Percentiles rank a stretch among this genome's conserved stretches.
phyloP scores from a whole-genome alignment of 495 filamentous ascomycete genomes.

The Aspergillus coremiiformis region DNA sequence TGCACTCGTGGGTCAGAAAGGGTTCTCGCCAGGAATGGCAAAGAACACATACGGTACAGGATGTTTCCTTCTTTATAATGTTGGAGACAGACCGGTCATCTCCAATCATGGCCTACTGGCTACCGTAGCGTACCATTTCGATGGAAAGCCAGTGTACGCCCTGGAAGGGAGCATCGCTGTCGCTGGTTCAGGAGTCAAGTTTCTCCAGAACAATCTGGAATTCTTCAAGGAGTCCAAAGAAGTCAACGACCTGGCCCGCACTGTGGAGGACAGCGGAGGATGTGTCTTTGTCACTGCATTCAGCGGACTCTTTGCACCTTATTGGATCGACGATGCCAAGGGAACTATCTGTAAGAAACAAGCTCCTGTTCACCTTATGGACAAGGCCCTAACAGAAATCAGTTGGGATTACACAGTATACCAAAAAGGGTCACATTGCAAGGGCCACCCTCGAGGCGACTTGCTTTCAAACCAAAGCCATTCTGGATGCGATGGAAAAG shows the following conservation, averaged over 20 bases:
- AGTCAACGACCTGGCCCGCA: constrained; percentile 72
- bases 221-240: constrained; percentile 68
- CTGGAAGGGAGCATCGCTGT: constrained; percentile 91
- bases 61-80: constrained; percentile 92
- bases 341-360: constrained; percentile 68
- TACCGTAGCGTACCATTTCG: constrained; percentile 75
- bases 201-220: constrained; percentile 78
- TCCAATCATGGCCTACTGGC: constrained; percentile 85
- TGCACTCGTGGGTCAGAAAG: constrained; percentile 86
- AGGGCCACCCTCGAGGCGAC: constrained; percentile 90
- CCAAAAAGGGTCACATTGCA: constrained; percentile 83
- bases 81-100: constrained; percentile 81
- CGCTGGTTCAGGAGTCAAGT: constrained; percentile 84
- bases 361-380: not conserved
- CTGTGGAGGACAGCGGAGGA: constrained; percentile 80
- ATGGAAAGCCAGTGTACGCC: constrained; percentile 73
- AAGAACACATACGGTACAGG: constrained; percentile 98
- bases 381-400: not conserved
- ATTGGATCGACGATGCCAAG: constrained; percentile 95
- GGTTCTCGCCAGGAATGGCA: constrained; percentile 77
- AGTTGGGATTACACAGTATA: constrained; percentile 91
- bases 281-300: constrained; percentile 95
- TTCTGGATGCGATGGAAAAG: constrained; percentile 89
- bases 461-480: constrained; percentile 92
- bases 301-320: constrained; percentile 89